Evolutionary conservation across 192 early-diverging fungal species (phyloP), one percentile per base, ranked within the genome.

Genomic region (Coemansia sp.): DNA sequence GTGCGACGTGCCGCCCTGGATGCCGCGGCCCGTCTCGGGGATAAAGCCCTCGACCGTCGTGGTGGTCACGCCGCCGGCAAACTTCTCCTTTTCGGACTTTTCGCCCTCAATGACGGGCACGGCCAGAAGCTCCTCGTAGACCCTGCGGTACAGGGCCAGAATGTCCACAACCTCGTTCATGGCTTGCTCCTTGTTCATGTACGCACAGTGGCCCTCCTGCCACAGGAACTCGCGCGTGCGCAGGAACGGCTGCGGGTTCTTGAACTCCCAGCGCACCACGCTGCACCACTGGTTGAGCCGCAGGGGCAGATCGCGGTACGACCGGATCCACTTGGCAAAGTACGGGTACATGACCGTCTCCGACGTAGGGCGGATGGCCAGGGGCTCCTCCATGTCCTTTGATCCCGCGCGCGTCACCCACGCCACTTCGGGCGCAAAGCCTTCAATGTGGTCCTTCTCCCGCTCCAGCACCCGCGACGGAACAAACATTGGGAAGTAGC

Each of bases 401-500:
- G 78, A 78, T 13, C 96, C 96, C 38, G 96, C 96, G 59, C 80
- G 90, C 19, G 96, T 99, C 21, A 99, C 96, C 96, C 96, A 99
- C 11, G 96, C 96, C n/a, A 99, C 96, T 68, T 99, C 96, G 22
- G 96, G 93, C 34, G 94, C 90, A 71, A 99, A 99, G 18, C 96
- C 96, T 59, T 99, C 96, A 44, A 99, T 85, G 75, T 99, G 96
- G 51, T 96, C 94, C 84, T 99, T 99, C 66, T 99, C 96, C 50
- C 80, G 80, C 54, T 99, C 85, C 55, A 99, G 79, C 34, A 85
- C 84, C 51, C 80, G 72, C 49, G 77, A 74, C 13, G 92, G 86
- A 11, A 99, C 91, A 74, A 99, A 99, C 94, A 99, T 99, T 41
- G 96, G 96, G 83, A 99, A 99, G 76, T 96, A 99, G 62, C 87